Conservation (phyloP, 768 basidiomycete species). For the Tulasnella calospora region DNA sequence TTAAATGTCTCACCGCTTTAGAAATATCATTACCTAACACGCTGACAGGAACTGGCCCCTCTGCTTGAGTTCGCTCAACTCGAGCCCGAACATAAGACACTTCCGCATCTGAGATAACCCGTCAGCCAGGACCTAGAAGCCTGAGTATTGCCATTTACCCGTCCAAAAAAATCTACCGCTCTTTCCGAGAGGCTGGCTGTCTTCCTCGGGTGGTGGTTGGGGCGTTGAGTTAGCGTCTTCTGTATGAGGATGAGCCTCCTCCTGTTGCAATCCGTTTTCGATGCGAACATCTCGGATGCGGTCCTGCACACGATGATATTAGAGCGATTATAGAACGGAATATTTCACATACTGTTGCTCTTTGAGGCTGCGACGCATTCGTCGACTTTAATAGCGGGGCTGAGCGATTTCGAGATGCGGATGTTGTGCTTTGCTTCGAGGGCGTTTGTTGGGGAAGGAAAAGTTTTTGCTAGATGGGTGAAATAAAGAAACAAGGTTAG, state of each 20-base stretch:
- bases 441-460: background rate
- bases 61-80: background rate
- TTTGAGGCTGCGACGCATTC: too few relatives aligned
- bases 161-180: background rate
- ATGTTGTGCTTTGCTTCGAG: background rate
- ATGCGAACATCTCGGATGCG: background rate
- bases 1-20: background rate
- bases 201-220: background rate
- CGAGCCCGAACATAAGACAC: background rate
- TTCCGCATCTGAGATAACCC: background rate
- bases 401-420: background rate
- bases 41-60: background rate
- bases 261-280: background rate
- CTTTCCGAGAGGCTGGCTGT: background rate
- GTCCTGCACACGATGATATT: background rate
- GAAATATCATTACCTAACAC: background rate
- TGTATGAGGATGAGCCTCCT: too few relatives aligned
- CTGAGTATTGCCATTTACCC: background rate
- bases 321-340: background rate
- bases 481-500: background rate
- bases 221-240: background rate
- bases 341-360: too few relatives aligned
- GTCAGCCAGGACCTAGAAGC: background rate
- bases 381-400: too few relatives aligned
- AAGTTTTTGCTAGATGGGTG: background rate